These are phyloP conservation scores for Metarhizium rileyi DNA, from an alignment of 2,329 filamentous ascomycete species.

Conservation along the genomic window DNA sequence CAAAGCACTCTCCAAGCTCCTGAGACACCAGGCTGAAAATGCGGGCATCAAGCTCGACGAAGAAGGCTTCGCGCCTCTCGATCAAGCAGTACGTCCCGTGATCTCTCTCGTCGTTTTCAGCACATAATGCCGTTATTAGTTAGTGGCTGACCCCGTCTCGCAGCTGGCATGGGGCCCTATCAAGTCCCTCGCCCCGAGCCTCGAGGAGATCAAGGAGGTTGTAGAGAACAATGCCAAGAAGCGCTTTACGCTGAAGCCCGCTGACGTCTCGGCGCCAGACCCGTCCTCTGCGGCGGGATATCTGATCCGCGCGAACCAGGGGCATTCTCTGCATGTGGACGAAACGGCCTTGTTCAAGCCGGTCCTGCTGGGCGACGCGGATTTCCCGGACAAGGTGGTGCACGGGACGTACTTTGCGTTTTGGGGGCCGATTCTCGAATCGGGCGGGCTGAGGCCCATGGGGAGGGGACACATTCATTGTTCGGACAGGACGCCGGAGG, in stretches of 20 bases:
- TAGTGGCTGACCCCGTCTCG: not conserved
- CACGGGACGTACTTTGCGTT: constrained; percentile 84
- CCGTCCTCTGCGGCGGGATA: constrained; percentile 52
- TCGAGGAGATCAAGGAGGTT: constrained; percentile 60
- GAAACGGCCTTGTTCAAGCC: constrained; percentile 61
- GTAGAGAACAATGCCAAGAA: constrained; percentile 80
- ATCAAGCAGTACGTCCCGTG: constrained; percentile 42
- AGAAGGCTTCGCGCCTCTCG: constrained; percentile 49
- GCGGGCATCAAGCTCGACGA: constrained; percentile 47
- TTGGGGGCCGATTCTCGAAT: constrained; percentile 64
- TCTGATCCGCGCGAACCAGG: constrained; percentile 91
- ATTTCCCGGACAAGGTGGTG: constrained; percentile 59
- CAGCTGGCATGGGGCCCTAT: constrained; percentile 49
- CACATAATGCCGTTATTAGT: too few relatives aligned
- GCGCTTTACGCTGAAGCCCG: constrained; percentile 68
- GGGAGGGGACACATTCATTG: constrained; percentile 83
- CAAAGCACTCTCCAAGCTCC: constrained; percentile 41
- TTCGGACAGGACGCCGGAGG: constrained; percentile 48
- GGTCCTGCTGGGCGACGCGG: constrained; percentile 47
- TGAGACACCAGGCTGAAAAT: constrained; percentile 46
- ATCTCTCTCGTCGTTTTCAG: constrained; percentile 1
- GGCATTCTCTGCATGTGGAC: constrained; percentile 73
- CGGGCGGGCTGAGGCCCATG: constrained; percentile 75
- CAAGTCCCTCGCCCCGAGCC: constrained; percentile 59
- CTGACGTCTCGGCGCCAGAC: constrained; percentile 15